Evolutionary conservation across 2,329 filamentous ascomycete species (phyloP).

Genomic region (Penicillium griseofulvum): DNA sequence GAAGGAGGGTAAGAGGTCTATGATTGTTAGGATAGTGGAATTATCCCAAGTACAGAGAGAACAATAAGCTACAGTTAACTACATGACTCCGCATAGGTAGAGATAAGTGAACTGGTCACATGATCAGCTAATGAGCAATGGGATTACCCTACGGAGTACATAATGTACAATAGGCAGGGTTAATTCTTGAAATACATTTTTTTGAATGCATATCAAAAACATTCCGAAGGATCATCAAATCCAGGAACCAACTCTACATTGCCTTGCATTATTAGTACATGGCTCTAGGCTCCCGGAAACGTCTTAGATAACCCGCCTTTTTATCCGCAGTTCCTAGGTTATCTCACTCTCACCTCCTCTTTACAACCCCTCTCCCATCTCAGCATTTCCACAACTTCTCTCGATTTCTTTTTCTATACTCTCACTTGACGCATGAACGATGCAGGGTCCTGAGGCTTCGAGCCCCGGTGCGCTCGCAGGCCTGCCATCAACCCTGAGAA

Average conservation of each 20-base stretch:
- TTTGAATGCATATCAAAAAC: too few relatives aligned
- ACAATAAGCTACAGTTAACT: too few relatives aligned
- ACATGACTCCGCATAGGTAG: too few relatives aligned
- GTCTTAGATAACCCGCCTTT: conserved; percentile 26
- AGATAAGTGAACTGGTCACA: not conserved
- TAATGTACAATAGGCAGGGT: too few relatives aligned
- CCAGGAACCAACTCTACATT: conserved; percentile 5
- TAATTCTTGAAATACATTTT: too few relatives aligned
- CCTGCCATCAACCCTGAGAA: conserved; percentile 36
- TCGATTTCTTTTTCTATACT: not conserved
- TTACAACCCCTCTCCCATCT: not conserved
- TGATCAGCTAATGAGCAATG: too few relatives aligned
- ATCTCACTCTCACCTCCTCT: conserved; percentile 12
- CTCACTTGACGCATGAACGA: conserved; percentile 35
- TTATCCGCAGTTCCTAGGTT: conserved; percentile 14
- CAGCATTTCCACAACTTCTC: not conserved
- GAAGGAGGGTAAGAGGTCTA: conserved; percentile 12
- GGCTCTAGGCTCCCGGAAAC: conserved; percentile 20
- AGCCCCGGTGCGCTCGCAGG: conserved; percentile 35
- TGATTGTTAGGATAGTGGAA: conserved; percentile 4
- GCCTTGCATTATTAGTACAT: conserved; percentile 1
- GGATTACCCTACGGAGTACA: too few relatives aligned
- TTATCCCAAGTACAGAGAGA: not conserved
- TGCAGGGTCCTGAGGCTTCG: conserved; percentile 42
- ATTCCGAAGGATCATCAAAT: not conserved